A percentile compares a stretch with the other conserved stretches of the same genome.
Evolutionary conservation across 176 grass and related monocot genomes (phyloP).

Genomic region (Oryza rufipogon): DNA sequence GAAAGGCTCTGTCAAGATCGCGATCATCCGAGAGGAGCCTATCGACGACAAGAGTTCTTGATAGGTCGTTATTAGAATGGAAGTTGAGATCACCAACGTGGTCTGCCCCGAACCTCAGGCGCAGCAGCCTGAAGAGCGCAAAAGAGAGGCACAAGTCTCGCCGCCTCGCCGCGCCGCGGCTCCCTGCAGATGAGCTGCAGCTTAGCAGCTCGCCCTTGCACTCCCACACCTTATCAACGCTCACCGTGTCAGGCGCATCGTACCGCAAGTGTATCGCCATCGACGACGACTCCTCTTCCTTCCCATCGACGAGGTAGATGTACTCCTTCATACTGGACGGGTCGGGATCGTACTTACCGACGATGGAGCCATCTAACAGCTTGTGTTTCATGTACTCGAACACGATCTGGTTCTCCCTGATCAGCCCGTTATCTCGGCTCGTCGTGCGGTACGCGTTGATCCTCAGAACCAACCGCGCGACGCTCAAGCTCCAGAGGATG

Average conservation of each 20-base stretch:
- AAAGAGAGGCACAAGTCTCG: conserved; percentile 27
- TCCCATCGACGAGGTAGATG: background rate
- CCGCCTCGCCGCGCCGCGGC: background rate
- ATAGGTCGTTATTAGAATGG: background rate
- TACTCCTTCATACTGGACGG: background rate
- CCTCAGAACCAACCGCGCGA: background rate
- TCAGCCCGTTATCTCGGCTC: background rate
- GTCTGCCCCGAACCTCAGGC: background rate
- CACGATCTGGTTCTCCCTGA: conserved; percentile 26
- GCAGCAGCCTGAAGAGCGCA: conserved; percentile 23
- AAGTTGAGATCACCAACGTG: background rate
- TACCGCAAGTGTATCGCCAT: background rate
- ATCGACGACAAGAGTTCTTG: background rate
- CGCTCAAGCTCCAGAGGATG: conserved; percentile 19
- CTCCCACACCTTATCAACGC: background rate
- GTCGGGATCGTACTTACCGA: background rate
- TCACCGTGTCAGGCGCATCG: background rate
- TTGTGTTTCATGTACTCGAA: background rate
- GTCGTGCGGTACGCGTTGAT: background rate
- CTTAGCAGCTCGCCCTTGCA: too few species aligned
- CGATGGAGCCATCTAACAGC: background rate
- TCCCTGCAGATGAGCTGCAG: too few species aligned
- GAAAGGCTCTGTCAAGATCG: conserved; percentile 10
- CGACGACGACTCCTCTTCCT: background rate
- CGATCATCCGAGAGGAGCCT: conserved; percentile 9